These are phyloP conservation scores for Coprinopsis marcescibilis DNA, from an alignment of 768 basidiomycete genomes.

Conservation along the genomic window DNA sequence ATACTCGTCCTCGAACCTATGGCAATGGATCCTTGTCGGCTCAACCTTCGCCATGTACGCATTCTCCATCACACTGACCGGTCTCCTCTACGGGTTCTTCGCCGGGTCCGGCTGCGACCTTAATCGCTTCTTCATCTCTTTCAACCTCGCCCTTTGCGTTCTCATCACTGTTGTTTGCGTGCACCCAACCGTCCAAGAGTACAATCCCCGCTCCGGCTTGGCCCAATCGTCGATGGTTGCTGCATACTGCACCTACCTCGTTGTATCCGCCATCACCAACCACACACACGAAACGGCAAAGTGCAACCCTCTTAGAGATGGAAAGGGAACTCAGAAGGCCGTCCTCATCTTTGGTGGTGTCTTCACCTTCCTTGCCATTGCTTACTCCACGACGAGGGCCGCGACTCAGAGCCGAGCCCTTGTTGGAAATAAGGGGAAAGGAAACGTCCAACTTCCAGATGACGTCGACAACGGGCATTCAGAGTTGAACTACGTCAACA, in stretches of 20 bases:
- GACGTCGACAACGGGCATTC: constrained; percentile 56
- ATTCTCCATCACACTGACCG: constrained; percentile 79
- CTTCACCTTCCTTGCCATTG: constrained; percentile 97
- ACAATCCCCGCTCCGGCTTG: constrained; percentile 90
- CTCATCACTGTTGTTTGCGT: constrained; percentile 78
- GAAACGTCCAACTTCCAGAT: constrained; percentile 57
- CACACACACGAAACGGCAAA: constrained; percentile 65
- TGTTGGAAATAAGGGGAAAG: constrained; percentile 69
- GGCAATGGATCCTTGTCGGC: constrained; percentile 94
- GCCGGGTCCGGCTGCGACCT: constrained; percentile 79
- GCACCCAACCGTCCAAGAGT: constrained; percentile 82
- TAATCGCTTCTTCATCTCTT: constrained; percentile 96
- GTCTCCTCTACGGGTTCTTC: constrained; percentile 89
- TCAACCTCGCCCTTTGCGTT: constrained; percentile 81
- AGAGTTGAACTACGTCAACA: constrained; percentile 71
- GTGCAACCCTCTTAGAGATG: constrained; percentile 86
- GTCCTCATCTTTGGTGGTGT: constrained; percentile 86
- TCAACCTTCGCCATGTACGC: constrained; percentile 89
- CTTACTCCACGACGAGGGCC: constrained; percentile 93
- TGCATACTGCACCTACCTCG: constrained; percentile 93
- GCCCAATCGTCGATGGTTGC: constrained; percentile 98
- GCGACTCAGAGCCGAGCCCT: constrained; percentile 93
- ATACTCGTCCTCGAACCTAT: constrained; percentile 72
- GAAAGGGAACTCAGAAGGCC: constrained; percentile 69
- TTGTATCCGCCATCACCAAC: constrained; percentile 90